A percentile compares a stretch with the other conserved stretches of the same genome.
phyloP scores from a whole-genome alignment of 345 rosid species.

The Raphanus sativus region DNA sequence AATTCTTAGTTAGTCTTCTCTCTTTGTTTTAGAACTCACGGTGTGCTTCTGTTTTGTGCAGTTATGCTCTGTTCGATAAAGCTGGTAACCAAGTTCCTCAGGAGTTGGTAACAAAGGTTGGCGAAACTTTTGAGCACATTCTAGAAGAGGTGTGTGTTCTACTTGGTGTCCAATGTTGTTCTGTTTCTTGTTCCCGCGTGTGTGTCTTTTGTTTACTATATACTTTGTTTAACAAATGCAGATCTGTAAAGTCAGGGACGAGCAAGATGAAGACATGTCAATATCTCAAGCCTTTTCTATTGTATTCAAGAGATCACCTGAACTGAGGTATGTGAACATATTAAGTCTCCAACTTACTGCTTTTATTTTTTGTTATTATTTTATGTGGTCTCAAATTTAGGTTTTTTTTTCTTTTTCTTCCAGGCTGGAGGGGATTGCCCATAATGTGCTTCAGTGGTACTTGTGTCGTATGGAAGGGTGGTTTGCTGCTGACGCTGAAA shows the following conservation, averaged over 20 bases:
- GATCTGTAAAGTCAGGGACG: constrained; percentile 73
- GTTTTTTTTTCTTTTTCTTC: neutral
- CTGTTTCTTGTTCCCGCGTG: neutral
- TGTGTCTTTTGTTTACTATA: constrained; percentile 12
- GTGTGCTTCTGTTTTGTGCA: constrained; percentile 49
- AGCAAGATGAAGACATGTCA: constrained; percentile 76
- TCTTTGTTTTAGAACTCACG: neutral
- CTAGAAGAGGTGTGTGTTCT: constrained; percentile 61
- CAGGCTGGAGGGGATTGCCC: constrained; percentile 77
- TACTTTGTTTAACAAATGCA: constrained; percentile 46
- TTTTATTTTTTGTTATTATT: too few species aligned
- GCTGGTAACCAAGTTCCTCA: constrained; percentile 88
- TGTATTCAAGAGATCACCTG: constrained; percentile 78
- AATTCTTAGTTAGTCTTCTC: neutral
- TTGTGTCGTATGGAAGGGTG: constrained; percentile 98
- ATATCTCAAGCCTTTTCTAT: constrained; percentile 65
- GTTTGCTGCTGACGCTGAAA: constrained; percentile 99
- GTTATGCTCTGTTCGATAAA: constrained; percentile 71
- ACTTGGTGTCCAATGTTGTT: neutral
- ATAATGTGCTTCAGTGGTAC: constrained; percentile 95
- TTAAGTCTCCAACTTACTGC: constrained; percentile 1
- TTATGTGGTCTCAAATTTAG: neutral
- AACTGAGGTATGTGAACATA: constrained; percentile 53
- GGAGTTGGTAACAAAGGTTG: constrained; percentile 75
- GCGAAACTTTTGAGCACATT: constrained; percentile 75